Evolutionary conservation across 2,329 filamentous ascomycete genomes (phyloP).

Genomic region (Aspergillus tanneri): DNA sequence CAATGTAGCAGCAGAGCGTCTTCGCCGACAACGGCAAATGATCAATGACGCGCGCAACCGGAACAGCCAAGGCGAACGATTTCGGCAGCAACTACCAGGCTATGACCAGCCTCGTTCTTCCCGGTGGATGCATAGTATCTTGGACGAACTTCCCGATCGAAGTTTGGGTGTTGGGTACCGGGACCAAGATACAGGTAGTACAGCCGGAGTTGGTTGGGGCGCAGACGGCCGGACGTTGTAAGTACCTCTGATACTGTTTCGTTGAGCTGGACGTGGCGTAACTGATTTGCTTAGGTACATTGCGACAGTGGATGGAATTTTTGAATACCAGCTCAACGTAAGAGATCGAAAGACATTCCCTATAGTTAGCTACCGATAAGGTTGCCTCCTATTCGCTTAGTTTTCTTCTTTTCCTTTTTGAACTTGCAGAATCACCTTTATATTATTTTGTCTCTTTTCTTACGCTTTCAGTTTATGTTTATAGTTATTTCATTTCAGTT

Average conservation of each 20-base stretch:
- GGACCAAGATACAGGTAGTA: constrained; percentile 42
- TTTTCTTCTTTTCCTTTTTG: constrained; percentile 1
- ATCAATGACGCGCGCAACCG: constrained; percentile 36
- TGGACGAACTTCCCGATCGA: constrained; percentile 38
- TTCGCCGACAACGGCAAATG: constrained; percentile 39
- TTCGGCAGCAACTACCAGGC: constrained; percentile 34
- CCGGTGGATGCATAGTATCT: constrained; percentile 39
- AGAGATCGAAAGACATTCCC: constrained; percentile 51
- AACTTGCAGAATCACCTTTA: no score
- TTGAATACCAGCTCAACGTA: constrained; percentile 48
- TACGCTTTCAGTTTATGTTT: no score
- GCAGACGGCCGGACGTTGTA: constrained; percentile 49
- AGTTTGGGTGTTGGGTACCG: constrained; percentile 30
- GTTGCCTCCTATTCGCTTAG: neutral
- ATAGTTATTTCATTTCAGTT: neutral
- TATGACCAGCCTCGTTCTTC: constrained; percentile 38
- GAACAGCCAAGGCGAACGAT: constrained; percentile 32
- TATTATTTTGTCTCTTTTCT: no score
- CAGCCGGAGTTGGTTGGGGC: constrained; percentile 50
- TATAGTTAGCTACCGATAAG: constrained; percentile 43
- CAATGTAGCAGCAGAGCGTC: constrained; percentile 40
- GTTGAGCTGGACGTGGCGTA: constrained; percentile 1
- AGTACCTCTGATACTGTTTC: constrained; percentile 23
- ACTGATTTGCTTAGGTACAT: constrained; percentile 41
- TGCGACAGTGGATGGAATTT: constrained; percentile 50